Evolutionary conservation across 192 early-diverging fungal species (phyloP), one percentile per base, ranked within the genome.

Genomic region (Chytriomyces confervae): DNA sequence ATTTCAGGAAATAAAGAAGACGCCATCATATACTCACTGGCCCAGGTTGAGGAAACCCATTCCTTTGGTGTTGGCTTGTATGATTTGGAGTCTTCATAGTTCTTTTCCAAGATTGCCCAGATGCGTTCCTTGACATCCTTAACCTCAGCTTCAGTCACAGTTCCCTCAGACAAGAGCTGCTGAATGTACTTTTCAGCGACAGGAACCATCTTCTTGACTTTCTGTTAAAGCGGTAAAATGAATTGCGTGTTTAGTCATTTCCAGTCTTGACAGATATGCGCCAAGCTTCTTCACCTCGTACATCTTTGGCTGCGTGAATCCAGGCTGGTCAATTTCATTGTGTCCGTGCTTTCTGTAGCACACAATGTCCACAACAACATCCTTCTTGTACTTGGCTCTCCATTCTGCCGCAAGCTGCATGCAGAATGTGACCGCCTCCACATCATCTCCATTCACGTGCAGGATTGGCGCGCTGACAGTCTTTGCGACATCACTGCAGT

Each of bases 251-350:
- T 20, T 3, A 57, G 53, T 13, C 53, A 57, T 57, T 3, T 4
- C 13, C 51, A 57, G 53, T n/a, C 13, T 20, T 20, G 20, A 20
- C 2, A n/a, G 5, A 57, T 57, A 5, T 3, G 36, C 36, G 36
- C 36, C 36, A 36, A 36, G 36, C 36, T 36, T 20, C 13, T 3
- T 20, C 13, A 86, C 85, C 82, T 87, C 86, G 86, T 98, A 98
- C 96, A 99, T 98, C 80, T 92, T 90, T 57, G 97, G 97, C 84
- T 99, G 97, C 44, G 97, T 99, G 88, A 99, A 99, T 81, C 89
- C 91, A 62, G 97, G 97, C 86, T 99, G 96, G 88, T 99, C 97
- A 50, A 94, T 95, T 86, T 99, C 97, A 87, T 99, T 99, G 92
- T 99, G 97, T 64, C 97, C 97, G 72, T 99, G 92, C 81, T 93